These are phyloP conservation scores for Cyclaneusma minus DNA, from an alignment of 2,329 filamentous ascomycete genomes.

Conservation along the genomic window DNA sequence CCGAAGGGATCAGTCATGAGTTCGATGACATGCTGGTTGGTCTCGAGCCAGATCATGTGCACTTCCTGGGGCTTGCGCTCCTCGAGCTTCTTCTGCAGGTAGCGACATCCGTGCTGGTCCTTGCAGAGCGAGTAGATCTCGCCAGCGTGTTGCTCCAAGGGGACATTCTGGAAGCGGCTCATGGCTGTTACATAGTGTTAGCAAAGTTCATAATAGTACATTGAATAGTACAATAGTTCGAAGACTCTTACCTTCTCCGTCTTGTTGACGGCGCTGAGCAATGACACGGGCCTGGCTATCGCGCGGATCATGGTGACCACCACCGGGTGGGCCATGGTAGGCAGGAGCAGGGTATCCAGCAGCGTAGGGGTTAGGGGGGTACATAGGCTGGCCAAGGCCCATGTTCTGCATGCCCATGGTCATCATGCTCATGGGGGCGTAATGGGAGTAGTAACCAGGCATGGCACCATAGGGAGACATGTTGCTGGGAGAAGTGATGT, in stretches of 20 bases:
- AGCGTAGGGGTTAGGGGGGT: slow-evolving; percentile 39
- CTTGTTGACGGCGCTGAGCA: slow-evolving; percentile 58
- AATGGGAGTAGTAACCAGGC: slow-evolving; percentile 20
- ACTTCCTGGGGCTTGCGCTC: slow-evolving; percentile 71
- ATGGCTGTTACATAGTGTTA: slow-evolving; percentile 30
- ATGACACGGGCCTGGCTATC: slow-evolving; percentile 67
- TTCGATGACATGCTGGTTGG: slow-evolving; percentile 84
- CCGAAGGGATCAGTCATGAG: slow-evolving; percentile 98
- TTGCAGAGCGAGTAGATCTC: slow-evolving; percentile 88
- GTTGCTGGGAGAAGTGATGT: slow-evolving; percentile 12
- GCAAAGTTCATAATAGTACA: slow-evolving; percentile 1
- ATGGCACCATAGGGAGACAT: slow-evolving; percentile 8
- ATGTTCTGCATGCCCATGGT: slow-evolving; percentile 55
- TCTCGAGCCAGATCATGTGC: slow-evolving; percentile 89
- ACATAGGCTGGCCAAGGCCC: slow-evolving; percentile 36
- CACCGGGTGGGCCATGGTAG: slow-evolving; percentile 26
- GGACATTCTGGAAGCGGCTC: slow-evolving; percentile 70
- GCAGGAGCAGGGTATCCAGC: slow-evolving; percentile 38
- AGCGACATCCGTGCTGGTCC: slow-evolving; percentile 94
- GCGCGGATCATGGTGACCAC: slow-evolving; percentile 34
- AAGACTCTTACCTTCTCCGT: slow-evolving; percentile 45
- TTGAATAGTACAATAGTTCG: background rate
- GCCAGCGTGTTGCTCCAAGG: slow-evolving; percentile 65
- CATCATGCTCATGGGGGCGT: slow-evolving; percentile 44
- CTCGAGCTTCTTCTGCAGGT: slow-evolving; percentile 93